Percentiles rank a stretch among this genome's conserved stretches.
Evolutionary conservation across 2,329 filamentous ascomycete genomes (phyloP).

Genomic region (Exophiala calicioides): DNA sequence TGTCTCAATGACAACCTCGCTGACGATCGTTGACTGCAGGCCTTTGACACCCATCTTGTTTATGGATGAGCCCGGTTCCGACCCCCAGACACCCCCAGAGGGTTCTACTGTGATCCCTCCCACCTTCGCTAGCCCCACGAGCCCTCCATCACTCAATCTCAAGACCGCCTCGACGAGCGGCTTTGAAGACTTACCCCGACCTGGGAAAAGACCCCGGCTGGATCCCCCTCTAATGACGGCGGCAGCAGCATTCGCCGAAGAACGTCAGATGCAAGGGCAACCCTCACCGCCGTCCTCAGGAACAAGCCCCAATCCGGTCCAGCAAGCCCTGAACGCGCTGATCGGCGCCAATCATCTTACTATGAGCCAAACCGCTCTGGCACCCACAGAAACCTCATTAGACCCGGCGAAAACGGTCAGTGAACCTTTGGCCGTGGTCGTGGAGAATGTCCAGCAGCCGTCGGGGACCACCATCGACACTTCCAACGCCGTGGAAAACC

Average conservation of each 20-base stretch:
- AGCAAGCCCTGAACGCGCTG: constrained; percentile 42
- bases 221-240: constrained; percentile 44
- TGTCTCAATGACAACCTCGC: neutral
- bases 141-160: constrained; percentile 7
- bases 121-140: constrained; percentile 19
- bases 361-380: constrained; percentile 29
- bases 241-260: constrained; percentile 60
- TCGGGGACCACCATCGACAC: constrained; percentile 38
- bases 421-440: constrained; percentile 50
- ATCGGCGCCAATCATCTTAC: constrained; percentile 39
- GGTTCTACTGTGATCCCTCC: constrained; percentile 14
- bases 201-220: constrained; percentile 40
- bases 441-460: constrained; percentile 51
- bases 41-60: constrained; percentile 9
- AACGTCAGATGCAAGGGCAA: constrained; percentile 36
- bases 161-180: constrained; percentile 10
- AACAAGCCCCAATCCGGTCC: constrained; percentile 44
- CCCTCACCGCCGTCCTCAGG: constrained; percentile 24
- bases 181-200: constrained; percentile 32
- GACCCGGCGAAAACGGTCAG: constrained; percentile 46
- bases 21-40: constrained; percentile 9
- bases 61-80: constrained; percentile 21
- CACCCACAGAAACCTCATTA: constrained; percentile 30
- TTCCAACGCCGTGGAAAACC: constrained; percentile 42
- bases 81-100: constrained; percentile 17